Conservation (phyloP, 2,329 filamentous ascomycete species). For the Taxawa tesnikishii region DNA sequence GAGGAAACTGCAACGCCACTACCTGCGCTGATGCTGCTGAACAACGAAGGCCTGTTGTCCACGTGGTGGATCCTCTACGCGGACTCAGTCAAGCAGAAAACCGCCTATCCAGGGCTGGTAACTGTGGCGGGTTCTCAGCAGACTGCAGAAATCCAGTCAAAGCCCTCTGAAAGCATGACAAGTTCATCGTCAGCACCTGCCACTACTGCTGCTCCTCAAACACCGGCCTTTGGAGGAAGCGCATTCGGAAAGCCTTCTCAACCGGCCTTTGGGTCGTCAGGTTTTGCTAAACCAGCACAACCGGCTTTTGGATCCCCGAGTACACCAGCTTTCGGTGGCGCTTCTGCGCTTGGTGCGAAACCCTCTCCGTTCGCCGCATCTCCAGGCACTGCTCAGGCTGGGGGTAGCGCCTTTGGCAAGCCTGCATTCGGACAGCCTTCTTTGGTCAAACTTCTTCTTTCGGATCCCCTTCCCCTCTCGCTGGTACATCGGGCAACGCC, state of each 20-base stretch:
- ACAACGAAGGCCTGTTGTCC: constrained; percentile 74
- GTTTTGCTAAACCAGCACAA: constrained; percentile 1
- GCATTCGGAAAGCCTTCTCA: constrained; percentile 11
- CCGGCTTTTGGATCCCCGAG: constrained; percentile 11
- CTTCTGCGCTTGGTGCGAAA: constrained; percentile 14
- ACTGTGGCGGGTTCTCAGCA: constrained; percentile 23
- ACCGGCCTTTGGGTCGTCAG: constrained; percentile 8
- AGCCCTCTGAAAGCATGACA: neutral
- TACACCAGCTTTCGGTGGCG: constrained; percentile 13
- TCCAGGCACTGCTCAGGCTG: constrained; percentile 3
- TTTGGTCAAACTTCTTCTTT: constrained; percentile 15
- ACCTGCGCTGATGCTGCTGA: constrained; percentile 73
- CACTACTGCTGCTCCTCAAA: constrained; percentile 3
- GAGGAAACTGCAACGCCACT: constrained; percentile 68
- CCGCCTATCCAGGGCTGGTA: constrained; percentile 59
- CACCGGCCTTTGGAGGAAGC: constrained; percentile 17
- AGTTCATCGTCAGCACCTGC: constrained; percentile 6
- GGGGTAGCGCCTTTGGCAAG: constrained; percentile 9
- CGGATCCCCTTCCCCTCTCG: constrained; percentile 11
- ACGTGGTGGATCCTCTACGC: constrained; percentile 90
- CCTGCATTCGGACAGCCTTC: constrained; percentile 14
- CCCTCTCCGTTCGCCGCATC: constrained; percentile 14
- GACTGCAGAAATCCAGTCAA: constrained; percentile 1
- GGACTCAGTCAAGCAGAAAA: constrained; percentile 65
- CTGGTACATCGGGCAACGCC: constrained; percentile 4